phyloP scores from a whole-genome alignment of 306 rosid genomes.

The Inga laurina region DNA sequence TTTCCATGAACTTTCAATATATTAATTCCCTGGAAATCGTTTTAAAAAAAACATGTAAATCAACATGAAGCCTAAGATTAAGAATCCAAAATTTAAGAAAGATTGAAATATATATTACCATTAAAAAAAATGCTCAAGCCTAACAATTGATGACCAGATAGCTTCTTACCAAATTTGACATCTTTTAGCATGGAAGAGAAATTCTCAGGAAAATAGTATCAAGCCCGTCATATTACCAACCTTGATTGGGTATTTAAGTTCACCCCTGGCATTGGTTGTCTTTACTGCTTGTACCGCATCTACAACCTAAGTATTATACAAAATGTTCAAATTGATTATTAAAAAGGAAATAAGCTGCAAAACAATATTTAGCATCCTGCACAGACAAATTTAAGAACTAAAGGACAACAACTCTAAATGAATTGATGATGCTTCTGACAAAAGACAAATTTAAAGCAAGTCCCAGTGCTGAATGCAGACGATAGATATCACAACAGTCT shows the following conservation, averaged over 20 bases:
- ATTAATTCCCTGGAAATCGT: conserved; percentile 71
- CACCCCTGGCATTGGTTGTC: conserved; percentile 95
- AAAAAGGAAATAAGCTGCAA: no score
- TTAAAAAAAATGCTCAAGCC: neutral
- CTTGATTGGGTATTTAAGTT: conserved; percentile 94
- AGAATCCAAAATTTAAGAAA: neutral
- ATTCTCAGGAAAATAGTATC: neutral
- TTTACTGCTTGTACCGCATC: conserved; percentile 69
- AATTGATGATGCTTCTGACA: no score
- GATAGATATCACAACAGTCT: no score
- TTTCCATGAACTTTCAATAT: conserved; percentile 97
- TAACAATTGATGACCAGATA: neutral
- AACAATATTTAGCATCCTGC: no score
- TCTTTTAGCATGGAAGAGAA: conserved; percentile 14
- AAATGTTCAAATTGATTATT: no score
- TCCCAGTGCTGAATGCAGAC: no score
- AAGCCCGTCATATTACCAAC: conserved; percentile 45
- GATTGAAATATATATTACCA: conserved; percentile 3
- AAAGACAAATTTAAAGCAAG: no score
- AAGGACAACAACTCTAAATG: no score
- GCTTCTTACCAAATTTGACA: conserved; percentile 15
- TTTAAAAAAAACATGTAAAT: neutral
- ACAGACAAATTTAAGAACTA: no score
- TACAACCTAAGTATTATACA: no score
- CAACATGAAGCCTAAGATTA: neutral